phyloP scores from a whole-genome alignment of 345 rosid species.

The Salix udensis region DNA sequence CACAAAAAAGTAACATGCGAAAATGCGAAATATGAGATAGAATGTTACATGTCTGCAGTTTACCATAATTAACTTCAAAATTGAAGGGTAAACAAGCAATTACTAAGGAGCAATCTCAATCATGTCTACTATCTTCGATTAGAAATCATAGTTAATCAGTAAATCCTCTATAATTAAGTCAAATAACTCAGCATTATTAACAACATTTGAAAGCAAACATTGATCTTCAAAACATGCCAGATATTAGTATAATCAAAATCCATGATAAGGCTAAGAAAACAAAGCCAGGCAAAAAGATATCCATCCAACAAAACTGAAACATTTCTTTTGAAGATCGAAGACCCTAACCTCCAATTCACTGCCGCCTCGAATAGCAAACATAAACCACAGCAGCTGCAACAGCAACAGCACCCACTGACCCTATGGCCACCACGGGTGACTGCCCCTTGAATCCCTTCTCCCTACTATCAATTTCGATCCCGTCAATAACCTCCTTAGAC shows the following conservation, averaged over 20 bases:
- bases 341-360: conserved; percentile 27
- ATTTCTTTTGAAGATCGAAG: neutral
- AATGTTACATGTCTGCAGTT: neutral
- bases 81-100: neutral
- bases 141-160: neutral
- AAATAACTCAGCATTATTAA: neutral
- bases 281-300: conserved; percentile 21
- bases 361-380: conserved; percentile 41
- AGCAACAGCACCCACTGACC: conserved; percentile 45
- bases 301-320: conserved; percentile 37
- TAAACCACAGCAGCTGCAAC: conserved; percentile 46
- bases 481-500: conserved; percentile 32
- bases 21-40: neutral
- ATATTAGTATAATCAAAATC: conserved; percentile 11
- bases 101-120: neutral
- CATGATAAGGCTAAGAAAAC: conserved; percentile 26
- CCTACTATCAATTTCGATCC: conserved; percentile 16
- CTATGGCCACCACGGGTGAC: conserved; percentile 49
- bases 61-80: neutral
- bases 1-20: neutral
- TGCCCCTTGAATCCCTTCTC: conserved; percentile 24
- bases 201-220: neutral
- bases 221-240: conserved; percentile 25
- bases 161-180: conserved; percentile 1
- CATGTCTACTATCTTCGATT: neutral